These are phyloP conservation scores for Phytophthora ramorum DNA, from an alignment of 352 stramenopile genomes.

Conservation along the genomic window DNA sequence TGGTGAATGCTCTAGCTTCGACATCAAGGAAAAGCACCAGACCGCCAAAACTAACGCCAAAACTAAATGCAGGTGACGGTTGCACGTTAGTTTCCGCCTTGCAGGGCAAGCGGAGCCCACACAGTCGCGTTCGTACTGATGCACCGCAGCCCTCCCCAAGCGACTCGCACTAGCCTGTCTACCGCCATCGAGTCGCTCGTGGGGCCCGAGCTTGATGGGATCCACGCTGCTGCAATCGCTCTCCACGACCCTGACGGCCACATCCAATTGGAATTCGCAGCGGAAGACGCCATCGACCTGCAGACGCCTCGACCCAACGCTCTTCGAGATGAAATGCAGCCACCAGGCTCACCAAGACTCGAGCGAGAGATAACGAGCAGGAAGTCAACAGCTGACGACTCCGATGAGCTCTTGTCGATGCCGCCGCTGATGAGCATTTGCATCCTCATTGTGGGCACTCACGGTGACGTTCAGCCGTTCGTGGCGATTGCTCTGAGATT, in stretches of 20 bases:
- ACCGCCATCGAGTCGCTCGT: conserved; percentile 25
- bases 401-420: conserved; percentile 22
- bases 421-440: conserved; percentile 59
- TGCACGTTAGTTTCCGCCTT: conserved; percentile 9
- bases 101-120: neutral
- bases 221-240: conserved; percentile 28
- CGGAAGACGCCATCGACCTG: conserved; percentile 41
- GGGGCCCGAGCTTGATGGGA: conserved; percentile 24
- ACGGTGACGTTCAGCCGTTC: conserved; percentile 76
- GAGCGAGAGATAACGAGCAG: neutral
- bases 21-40: no score
- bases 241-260: conserved; percentile 31
- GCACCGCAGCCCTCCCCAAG: conserved; percentile 1
- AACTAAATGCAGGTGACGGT: conserved; percentile 31
- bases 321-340: conserved; percentile 9
- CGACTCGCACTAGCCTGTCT: conserved; percentile 10
- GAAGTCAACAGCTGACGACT: conserved; percentile 1
- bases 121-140: conserved; percentile 7
- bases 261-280: conserved; percentile 44
- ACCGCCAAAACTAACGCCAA: no score
- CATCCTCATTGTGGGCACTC: conserved; percentile 82
- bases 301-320: conserved; percentile 15
- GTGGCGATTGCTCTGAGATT: conserved; percentile 76
- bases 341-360: conserved; percentile 4
- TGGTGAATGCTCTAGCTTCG: no score